Percentiles rank a stretch among this genome's conserved stretches.
phyloP scores from a whole-genome alignment of 257 asterid genomes.

The Solanum raphanifolium region DNA sequence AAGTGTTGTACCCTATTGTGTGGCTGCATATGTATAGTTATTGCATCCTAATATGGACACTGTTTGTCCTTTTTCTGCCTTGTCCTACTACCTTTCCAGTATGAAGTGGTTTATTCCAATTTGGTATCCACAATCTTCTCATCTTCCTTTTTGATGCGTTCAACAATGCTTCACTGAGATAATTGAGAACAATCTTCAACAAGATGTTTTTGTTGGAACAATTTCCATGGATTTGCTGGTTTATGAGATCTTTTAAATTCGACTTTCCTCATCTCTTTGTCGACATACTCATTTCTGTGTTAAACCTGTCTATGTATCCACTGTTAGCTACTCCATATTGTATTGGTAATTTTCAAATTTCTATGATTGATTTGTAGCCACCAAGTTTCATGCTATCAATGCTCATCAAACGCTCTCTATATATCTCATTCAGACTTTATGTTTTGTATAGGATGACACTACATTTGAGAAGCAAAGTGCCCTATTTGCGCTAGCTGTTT shows the following conservation, averaged over 20 bases:
- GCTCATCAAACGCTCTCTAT: not conserved
- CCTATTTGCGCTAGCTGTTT: constrained; percentile 95
- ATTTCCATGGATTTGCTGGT: not conserved
- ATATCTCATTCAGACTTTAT: not conserved
- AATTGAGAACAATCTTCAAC: not conserved
- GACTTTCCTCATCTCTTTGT: not conserved
- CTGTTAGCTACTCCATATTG: not conserved
- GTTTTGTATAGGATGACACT: constrained; percentile 66
- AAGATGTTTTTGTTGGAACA: not conserved
- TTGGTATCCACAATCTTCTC: not conserved
- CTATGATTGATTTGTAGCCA: not conserved
- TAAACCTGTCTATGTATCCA: not conserved
- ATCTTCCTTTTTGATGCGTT: not conserved
- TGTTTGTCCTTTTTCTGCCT: not conserved
- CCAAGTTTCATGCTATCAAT: not conserved
- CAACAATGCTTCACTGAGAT: not conserved
- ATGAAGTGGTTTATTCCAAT: not conserved
- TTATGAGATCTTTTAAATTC: not conserved
- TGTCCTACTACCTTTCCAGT: not conserved
- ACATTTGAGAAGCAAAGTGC: constrained; percentile 97
- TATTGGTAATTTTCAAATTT: not conserved
- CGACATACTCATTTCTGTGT: not conserved
- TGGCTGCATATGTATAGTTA: not conserved
- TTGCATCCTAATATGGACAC: not conserved
- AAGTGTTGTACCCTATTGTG: not conserved